Conservation (phyloP, 768 basidiomycete genomes). For the Zangia roseola region DNA sequence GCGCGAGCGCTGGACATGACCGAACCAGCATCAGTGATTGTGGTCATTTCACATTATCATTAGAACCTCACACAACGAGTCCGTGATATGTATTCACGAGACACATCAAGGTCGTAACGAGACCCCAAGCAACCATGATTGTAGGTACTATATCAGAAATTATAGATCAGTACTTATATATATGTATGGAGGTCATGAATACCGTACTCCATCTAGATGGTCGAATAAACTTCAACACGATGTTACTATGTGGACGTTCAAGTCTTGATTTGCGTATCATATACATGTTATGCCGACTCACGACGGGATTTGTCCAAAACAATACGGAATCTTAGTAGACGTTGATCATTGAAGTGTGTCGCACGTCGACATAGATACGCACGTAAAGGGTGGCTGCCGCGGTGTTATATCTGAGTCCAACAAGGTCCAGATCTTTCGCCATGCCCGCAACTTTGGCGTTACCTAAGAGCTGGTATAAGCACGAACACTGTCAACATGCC, state of each 20-base stretch:
- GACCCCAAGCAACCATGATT: constrained; percentile 33
- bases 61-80: constrained; percentile 22
- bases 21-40: background rate
- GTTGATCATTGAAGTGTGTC: background rate
- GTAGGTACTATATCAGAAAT: constrained; percentile 28
- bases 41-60: background rate
- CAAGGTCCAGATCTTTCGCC: constrained; percentile 32
- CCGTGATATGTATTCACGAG: constrained; percentile 27
- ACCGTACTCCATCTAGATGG: constrained; percentile 28
- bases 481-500: background rate
- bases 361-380: background rate
- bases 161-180: background rate
- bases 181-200: background rate
- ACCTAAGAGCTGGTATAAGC: constrained; percentile 15
- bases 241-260: constrained; percentile 21
- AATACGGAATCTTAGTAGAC: constrained; percentile 28
- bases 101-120: constrained; percentile 31
- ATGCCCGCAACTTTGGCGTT: constrained; percentile 43
- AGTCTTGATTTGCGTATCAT: no score
- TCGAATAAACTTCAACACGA: constrained; percentile 24
- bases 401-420: constrained; percentile 30
- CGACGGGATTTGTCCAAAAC: constrained; percentile 33
- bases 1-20: constrained; percentile 24
- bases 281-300: constrained; percentile 9
- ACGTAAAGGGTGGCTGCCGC: constrained; percentile 35